These are phyloP conservation scores for Brassica cretica DNA, from an alignment of 345 rosid species.

Conservation along the genomic window DNA sequence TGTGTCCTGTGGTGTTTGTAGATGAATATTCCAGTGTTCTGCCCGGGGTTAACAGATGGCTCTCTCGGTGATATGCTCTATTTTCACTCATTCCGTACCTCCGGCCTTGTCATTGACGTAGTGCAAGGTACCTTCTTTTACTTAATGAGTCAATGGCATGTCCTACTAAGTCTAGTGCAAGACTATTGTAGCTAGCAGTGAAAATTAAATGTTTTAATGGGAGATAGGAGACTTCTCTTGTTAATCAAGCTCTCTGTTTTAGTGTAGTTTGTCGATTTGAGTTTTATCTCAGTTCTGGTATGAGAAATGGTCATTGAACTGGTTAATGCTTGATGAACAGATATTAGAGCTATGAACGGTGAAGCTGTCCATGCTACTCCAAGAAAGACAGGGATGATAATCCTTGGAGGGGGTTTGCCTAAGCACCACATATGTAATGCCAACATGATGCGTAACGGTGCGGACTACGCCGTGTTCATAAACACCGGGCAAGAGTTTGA, in stretches of 20 bases:
- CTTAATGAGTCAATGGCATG: background rate
- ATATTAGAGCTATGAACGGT: slow-evolving; percentile 75
- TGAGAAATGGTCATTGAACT: background rate
- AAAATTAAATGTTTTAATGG: background rate
- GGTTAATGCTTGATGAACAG: slow-evolving; percentile 41
- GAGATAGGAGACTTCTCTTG: slow-evolving; percentile 7
- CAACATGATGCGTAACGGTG: slow-evolving; percentile 95
- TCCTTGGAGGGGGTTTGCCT: slow-evolving; percentile 91
- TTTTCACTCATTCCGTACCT: slow-evolving; percentile 71
- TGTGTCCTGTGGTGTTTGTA: slow-evolving; percentile 40
- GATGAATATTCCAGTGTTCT: slow-evolving; percentile 89
- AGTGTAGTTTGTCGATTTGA: background rate
- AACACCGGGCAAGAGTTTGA: slow-evolving; percentile 95
- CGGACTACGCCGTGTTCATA: slow-evolving; percentile 85
- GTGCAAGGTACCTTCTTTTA: slow-evolving; percentile 58
- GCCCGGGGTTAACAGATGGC: slow-evolving; percentile 95
- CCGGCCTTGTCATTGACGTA: slow-evolving; percentile 63
- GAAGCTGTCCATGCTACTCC: slow-evolving; percentile 84
- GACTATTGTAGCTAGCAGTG: background rate
- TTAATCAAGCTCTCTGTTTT: background rate
- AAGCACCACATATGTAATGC: slow-evolving; percentile 99
- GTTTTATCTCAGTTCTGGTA: background rate
- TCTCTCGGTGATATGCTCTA: slow-evolving; percentile 94
- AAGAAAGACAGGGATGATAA: slow-evolving; percentile 81
- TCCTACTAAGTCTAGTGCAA: background rate